phyloP scores from a whole-genome alignment of 345 rosid genomes.

The Melaleuca quinquenervia region DNA sequence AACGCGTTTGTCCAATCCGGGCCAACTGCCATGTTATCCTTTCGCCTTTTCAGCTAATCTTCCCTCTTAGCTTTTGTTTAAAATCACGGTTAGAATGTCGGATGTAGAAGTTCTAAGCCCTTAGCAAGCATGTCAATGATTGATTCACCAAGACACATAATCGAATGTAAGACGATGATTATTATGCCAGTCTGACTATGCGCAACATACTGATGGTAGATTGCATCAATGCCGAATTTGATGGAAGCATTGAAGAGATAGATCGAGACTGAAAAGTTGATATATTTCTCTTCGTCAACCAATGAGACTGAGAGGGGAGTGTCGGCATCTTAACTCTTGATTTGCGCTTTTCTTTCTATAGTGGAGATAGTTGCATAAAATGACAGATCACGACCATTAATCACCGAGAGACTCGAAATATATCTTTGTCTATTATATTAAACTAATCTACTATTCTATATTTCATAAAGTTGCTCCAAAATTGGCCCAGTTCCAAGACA shows the following conservation, averaged over 20 bases:
- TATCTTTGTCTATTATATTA: no score
- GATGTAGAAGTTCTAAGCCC: not conserved
- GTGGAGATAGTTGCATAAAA: no score
- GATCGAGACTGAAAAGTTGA: not conserved
- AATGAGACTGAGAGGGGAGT: not conserved
- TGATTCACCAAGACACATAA: not conserved
- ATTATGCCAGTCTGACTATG: not conserved
- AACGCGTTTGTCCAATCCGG: not conserved
- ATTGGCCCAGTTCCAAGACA: no score
- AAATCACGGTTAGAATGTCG: not conserved
- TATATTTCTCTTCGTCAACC: not conserved
- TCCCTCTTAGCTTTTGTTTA: not conserved
- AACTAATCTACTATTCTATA: no score
- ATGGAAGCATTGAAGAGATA: not conserved
- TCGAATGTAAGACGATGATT: not conserved
- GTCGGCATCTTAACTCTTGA: not conserved
- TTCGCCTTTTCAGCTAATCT: not conserved
- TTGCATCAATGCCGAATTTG: not conserved
- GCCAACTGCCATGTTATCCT: not conserved
- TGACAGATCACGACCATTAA: no score
- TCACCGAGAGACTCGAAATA: no score
- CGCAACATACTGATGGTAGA: not conserved
- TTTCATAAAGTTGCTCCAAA: no score
- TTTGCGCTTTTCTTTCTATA: not conserved
- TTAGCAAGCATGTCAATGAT: not conserved